These are phyloP conservation scores for Bryum argenteum DNA, from an alignment of 225 moss, liverwort and hornwort genomes.

Conservation along the genomic window DNA sequence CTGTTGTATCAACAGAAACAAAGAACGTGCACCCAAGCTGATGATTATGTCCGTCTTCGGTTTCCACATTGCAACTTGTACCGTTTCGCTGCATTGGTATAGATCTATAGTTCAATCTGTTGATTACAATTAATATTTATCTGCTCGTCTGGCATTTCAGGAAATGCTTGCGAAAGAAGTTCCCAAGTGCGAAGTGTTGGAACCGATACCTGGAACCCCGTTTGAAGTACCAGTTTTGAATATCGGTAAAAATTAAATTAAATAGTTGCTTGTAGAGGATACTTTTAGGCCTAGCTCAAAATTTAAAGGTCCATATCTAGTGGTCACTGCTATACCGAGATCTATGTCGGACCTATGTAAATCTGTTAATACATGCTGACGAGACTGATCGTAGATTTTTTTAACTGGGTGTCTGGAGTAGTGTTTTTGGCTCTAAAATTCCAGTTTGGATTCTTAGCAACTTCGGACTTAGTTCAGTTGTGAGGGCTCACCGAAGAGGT, in stretches of 20 bases:
- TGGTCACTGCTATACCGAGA: too few relatives aligned
- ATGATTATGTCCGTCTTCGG: not conserved
- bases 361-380: not conserved
- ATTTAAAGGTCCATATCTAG: too few relatives aligned
- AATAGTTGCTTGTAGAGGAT: not conserved
- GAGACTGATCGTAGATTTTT: not conserved
- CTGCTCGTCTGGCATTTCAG: constrained; percentile 37
- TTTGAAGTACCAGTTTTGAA: constrained; percentile 58
- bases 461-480: too few relatives aligned
- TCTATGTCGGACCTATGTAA: too few relatives aligned
- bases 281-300: constrained; percentile 1
- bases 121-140: constrained; percentile 2
- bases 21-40: not conserved
- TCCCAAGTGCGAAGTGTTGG: constrained; percentile 62
- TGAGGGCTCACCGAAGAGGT: too few relatives aligned
- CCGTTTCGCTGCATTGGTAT: constrained; percentile 1
- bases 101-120: not conserved
- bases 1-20: not conserved
- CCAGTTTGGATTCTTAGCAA: too few relatives aligned
- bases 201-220: constrained; percentile 71
- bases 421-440: too few relatives aligned
- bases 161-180: constrained; percentile 60
- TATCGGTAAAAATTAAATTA: not conserved
- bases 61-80: too few relatives aligned
- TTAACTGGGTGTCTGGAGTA: too few relatives aligned